Conservation (phyloP, 176 grass and related monocot genomes). For the Aegilops tauschii region DNA sequence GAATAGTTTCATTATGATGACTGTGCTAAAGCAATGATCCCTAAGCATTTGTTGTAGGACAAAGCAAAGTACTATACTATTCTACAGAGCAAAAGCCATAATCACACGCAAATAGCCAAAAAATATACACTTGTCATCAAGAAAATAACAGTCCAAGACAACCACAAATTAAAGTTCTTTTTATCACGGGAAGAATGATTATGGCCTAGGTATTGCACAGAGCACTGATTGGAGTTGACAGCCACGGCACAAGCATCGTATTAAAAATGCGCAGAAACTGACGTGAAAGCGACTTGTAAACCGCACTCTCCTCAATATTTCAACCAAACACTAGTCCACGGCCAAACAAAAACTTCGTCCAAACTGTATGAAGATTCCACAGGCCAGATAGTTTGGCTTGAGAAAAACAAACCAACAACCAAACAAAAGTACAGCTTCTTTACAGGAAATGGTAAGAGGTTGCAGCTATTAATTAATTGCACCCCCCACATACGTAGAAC, state of each 20-base stretch:
- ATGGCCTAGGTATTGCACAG: slow-evolving; percentile 18
- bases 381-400: neutral
- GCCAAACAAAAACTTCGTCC: slow-evolving; percentile 16
- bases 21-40: slow-evolving; percentile 41
- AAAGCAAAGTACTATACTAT: neutral
- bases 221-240: slow-evolving; percentile 37
- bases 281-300: slow-evolving; percentile 45
- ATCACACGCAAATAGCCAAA: slow-evolving; percentile 19
- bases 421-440: neutral
- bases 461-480: neutral
- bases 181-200: slow-evolving; percentile 23
- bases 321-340: slow-evolving; percentile 38
- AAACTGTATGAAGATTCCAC: slow-evolving; percentile 3
- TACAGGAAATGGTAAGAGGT: neutral
- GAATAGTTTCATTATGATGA: slow-evolving; percentile 39
- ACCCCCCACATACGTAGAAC: neutral
- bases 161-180: slow-evolving; percentile 21
- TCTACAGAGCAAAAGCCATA: slow-evolving; percentile 11
- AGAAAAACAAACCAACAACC: slow-evolving; percentile 9
- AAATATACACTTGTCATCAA: slow-evolving; percentile 24
- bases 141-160: slow-evolving; percentile 15
- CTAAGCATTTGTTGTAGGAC: slow-evolving; percentile 31
- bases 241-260: slow-evolving; percentile 30
- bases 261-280: slow-evolving; percentile 21
- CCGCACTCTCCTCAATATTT: slow-evolving; percentile 4